Base-by-base conservation (phyloP, 2,329 filamentous ascomycete species). In the Dendrostoma leiphaemia region DNA sequence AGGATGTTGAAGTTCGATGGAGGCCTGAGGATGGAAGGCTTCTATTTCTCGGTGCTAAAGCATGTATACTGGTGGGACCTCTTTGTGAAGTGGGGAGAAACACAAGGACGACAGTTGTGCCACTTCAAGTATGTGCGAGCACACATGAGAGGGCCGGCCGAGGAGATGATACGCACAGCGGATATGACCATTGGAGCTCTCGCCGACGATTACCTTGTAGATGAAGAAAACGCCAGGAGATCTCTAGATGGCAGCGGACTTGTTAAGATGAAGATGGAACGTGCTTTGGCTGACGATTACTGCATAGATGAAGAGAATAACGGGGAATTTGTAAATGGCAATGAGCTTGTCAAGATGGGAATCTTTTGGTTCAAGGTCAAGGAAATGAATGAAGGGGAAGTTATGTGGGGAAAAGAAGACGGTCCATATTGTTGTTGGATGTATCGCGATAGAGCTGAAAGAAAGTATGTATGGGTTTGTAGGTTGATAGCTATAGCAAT, bases 31-130 rank as follows among this genome's bases (percentile, higher is more conserved):
- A 52, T 52, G 50, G 50, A 52, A 40, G 12, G 24, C 19, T 46
- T 52, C 41, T 52, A 52, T 15, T 46, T 24, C 26, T 29, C 46
- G 41, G 32, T 52, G 9, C 15, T 46, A 7, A 38, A 46, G 8
- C 31, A 52, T 21, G 12, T 47, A 10, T 52, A 38, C 8, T 52
- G 50, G 50, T 52, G 50, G 50, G 41, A 52, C 32, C 12, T 45
- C 23, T 52, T 38, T 4, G 28, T 52, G 12, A 38, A 23, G 29
- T 52, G 41, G 50, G 50, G 50, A 38, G 40, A 35, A 13, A 24
- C 3, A 12, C 24, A 46, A 24, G 41, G 40, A 19, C 50, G 19
- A 24, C 31, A 44, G 31, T 38, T 52, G 8, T 32, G 2, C 1
- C 32, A 40, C 4, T 38, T 37, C 32, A 23, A 23, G 8, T 37